These are phyloP conservation scores for Metschnikowia continentalis DNA, from an alignment of 805 yeast genomes.

Conservation along the genomic window DNA sequence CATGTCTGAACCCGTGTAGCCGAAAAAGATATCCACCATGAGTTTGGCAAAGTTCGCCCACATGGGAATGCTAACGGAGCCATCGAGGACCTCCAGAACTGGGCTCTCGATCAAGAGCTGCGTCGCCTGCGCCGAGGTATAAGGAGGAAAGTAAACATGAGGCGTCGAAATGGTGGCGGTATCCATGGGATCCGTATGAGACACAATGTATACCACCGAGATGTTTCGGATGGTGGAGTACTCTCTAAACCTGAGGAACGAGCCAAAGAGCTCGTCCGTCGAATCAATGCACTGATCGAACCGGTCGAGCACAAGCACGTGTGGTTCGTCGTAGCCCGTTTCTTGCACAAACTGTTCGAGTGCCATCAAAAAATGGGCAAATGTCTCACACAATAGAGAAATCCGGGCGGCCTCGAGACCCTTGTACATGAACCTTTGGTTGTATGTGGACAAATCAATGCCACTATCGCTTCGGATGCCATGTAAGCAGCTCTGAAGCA, in stretches of 20 bases:
- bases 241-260: slow-evolving; percentile 43
- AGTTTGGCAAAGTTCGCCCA: slow-evolving; percentile 43
- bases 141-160: slow-evolving; percentile 35
- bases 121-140: slow-evolving; percentile 32
- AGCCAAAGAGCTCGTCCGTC: slow-evolving; percentile 35
- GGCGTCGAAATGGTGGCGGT: slow-evolving; percentile 40
- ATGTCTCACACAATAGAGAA: slow-evolving; percentile 36
- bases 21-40: slow-evolving; percentile 42
- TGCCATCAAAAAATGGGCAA: slow-evolving; percentile 37
- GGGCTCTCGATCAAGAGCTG: slow-evolving; percentile 26
- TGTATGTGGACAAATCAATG: slow-evolving; percentile 18
- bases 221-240: slow-evolving; percentile 30
- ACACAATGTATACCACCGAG: slow-evolving; percentile 37
- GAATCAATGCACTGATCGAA: slow-evolving; percentile 45
- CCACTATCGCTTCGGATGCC: slow-evolving; percentile 36
- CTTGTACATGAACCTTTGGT: slow-evolving; percentile 21
- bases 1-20: slow-evolving; percentile 44
- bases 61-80: slow-evolving; percentile 18
- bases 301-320: slow-evolving; percentile 45
- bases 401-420: slow-evolving; percentile 24
- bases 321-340: slow-evolving; percentile 28
- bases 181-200: slow-evolving; percentile 36
- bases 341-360: slow-evolving; percentile 36
- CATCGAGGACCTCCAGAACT: slow-evolving; percentile 4
- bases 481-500: slow-evolving; percentile 41